Conservation (phyloP, 805 yeast species). For the Saccharomyces eubayanus region DNA sequence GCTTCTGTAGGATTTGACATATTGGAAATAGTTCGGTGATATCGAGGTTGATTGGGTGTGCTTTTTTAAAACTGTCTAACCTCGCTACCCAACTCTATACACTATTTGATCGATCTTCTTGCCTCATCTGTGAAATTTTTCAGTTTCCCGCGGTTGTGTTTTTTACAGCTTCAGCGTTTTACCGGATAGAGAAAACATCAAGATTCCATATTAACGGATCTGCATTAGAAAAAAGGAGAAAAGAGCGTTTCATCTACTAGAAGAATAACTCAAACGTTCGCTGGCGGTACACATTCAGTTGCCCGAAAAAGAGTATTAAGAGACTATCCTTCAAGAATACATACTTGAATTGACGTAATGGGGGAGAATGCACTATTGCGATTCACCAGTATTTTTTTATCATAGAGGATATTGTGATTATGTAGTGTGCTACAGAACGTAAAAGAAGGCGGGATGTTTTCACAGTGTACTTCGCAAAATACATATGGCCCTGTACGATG, state of each 20-base stretch:
- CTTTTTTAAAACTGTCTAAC: not conserved
- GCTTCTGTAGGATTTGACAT: conserved; percentile 16
- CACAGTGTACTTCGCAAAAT: too few species aligned
- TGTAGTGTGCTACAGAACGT: too few species aligned
- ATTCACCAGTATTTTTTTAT: too few species aligned
- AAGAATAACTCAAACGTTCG: not conserved
- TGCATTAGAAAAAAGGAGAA: not conserved
- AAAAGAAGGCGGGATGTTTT: too few species aligned
- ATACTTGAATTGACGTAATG: too few species aligned
- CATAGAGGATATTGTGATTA: too few species aligned
- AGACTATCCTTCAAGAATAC: too few species aligned
- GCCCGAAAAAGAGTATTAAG: too few species aligned
- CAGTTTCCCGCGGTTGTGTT: not conserved
- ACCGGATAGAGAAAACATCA: not conserved
- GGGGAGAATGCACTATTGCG: too few species aligned
- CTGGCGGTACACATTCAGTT: too few species aligned
- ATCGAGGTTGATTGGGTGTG: not conserved
- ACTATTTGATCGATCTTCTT: not conserved
- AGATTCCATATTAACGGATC: not conserved
- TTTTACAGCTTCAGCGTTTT: not conserved
- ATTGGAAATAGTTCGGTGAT: not conserved
- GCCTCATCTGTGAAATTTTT: not conserved
- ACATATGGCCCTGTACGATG: too few species aligned
- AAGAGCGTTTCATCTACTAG: not conserved
- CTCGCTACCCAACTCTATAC: not conserved